Conservation (phyloP, 805 yeast genomes). For the Kregervanrija delftensis region DNA sequence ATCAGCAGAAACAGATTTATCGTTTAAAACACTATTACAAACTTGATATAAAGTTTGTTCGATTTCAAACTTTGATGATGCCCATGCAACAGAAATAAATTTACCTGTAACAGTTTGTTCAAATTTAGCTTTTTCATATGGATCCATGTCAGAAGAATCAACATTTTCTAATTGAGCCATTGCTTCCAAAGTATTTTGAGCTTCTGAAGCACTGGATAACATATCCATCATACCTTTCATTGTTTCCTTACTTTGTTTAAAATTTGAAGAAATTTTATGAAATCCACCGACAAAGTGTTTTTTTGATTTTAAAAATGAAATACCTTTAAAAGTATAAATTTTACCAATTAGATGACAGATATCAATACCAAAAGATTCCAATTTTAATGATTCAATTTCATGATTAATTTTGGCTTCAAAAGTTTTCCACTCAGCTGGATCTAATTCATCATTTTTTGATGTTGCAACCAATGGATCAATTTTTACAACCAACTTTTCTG, state of each 20-base stretch:
- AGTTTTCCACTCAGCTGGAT: slow-evolving; percentile 33
- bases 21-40: slow-evolving; percentile 59
- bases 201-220: slow-evolving; percentile 68
- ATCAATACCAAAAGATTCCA: slow-evolving; percentile 82
- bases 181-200: slow-evolving; percentile 72
- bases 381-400: slow-evolving; percentile 77
- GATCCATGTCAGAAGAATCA: slow-evolving; percentile 36
- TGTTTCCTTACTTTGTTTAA: slow-evolving; percentile 68
- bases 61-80: slow-evolving; percentile 72
- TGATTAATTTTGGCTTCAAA: slow-evolving; percentile 61
- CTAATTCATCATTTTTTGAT: slow-evolving; percentile 31
- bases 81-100: slow-evolving; percentile 80
- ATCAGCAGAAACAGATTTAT: slow-evolving; percentile 40
- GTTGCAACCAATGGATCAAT: slow-evolving; percentile 34
- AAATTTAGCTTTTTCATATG: slow-evolving; percentile 49
- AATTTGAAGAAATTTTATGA: slow-evolving; percentile 49
- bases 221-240: slow-evolving; percentile 68
- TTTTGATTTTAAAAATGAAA: slow-evolving; percentile 59
- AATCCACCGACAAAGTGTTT: slow-evolving; percentile 59
- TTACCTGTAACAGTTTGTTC: slow-evolving; percentile 74
- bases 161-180: slow-evolving; percentile 50
- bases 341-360: slow-evolving; percentile 71
- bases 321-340: slow-evolving; percentile 58
- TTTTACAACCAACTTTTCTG: slow-evolving; percentile 42
- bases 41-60: slow-evolving; percentile 66